Evolutionary conservation across 2,329 filamentous ascomycete species (phyloP), one percentile per base, ranked within the genome.

Genomic region (Knufia petricola): DNA sequence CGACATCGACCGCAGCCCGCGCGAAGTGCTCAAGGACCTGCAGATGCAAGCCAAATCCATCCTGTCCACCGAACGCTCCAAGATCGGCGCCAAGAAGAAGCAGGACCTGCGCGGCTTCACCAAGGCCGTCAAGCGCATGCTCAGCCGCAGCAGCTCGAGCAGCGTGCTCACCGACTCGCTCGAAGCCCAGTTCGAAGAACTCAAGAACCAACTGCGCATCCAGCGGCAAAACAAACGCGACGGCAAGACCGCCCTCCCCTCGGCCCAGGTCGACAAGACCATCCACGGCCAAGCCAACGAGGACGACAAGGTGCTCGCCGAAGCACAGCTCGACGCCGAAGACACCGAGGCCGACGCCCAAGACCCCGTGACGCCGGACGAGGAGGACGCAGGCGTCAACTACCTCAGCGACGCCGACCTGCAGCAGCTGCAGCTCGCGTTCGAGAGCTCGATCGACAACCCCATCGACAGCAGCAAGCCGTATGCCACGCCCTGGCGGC

Each of bases 401-500:
- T 69, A 70, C 49, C 67, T 80, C 40, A 69, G 72, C 2, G 66
- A 70, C 15, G 63, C 71, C 1, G 68, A 72, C 43, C 65, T 74
- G 55, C 63, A 66, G 4, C 67, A 71, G 46, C 68, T 72, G 43
- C 66, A 67, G 38, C 64, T 66, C 19, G 82, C 86, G 19, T 74
- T 92, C 40, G 69, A 72, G 47, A 71, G 77, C 58, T 77, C 85
- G 61, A 71, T 75, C 49, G 79, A 87, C 63, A 94, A 95, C 68
- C 84, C 87, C 0, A 68, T 83, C 51, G 87, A 95, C 66, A 66
- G 69, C 21, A 69, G 66, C 50, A 94, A 94, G 69, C 87, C 92
- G 2, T 98, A 98, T 64, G 77, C 77, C 3, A 95, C 89, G 1
- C 92, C 92, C 10, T 98, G 92, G 92, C 71, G 76, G 55, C 92